Evolutionary conservation across 306 rosid species (phyloP), one percentile per base, ranked within the genome.

Genomic region (Pyrus bretschneideri): DNA sequence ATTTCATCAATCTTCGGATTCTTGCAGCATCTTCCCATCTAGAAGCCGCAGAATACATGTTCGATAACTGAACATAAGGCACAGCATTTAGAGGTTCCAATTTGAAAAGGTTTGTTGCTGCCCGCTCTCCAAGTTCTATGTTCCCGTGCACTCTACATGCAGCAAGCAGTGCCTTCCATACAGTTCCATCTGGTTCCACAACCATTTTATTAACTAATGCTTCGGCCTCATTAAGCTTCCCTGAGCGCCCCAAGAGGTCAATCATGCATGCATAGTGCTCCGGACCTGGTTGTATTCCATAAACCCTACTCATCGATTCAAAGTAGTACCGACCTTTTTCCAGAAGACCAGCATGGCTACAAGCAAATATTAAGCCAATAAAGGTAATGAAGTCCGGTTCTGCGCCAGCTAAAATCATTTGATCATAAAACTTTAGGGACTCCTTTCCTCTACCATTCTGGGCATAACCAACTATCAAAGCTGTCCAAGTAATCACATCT

Each of bases 241-340:
- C 97, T 3, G 90, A 85, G 12, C 98, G 97, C 42, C 97, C 93
- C 54, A 87, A 85, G 73, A 91, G 91, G 71, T 91, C 98, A 81
- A 93, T 93, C 94, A 93, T 91, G 76, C 97, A 91, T 5, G 98
- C 97, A 29, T 90, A 88, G 80, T 93, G 98, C 42, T 91, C 88
- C 72, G 87, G 83, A 45, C 92, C 93, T 60, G 97, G 94, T 77
- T 89, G 84, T 76, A 93, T 90, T 76, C 97, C 93, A 63, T 88
- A 89, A 77, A 85, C 80, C 59, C 83, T 74, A 5, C 74, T 73
- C 98, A 93, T 93, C 29, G 87, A 91, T 65, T 85, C 87, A 54
- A 93, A 93, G 73, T 83, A 88, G 59, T 45, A 35, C 29, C 74
- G 83, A 1, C 93, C 98, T 51, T 85, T 85, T 22, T 87, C 86